These are phyloP conservation scores for Euphorbia peplus DNA, from an alignment of 345 rosid species.

Conservation along the genomic window DNA sequence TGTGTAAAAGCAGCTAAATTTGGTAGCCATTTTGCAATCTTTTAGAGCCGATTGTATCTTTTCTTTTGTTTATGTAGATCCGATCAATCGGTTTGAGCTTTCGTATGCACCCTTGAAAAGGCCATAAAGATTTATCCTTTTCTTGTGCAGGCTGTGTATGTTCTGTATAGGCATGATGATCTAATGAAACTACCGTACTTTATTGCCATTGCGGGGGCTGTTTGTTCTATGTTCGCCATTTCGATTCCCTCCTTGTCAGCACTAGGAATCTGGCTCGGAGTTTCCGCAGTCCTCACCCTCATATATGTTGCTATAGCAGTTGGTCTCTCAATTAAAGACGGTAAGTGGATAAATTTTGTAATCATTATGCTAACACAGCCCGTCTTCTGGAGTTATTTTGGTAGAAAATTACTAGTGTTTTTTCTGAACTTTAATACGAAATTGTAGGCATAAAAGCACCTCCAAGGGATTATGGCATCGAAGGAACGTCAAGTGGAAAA, in stretches of 20 bases:
- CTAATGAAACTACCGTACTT: constrained; percentile 57
- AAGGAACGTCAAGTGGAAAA: constrained; percentile 44
- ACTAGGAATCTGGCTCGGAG: constrained; percentile 76
- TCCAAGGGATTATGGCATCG: constrained; percentile 68
- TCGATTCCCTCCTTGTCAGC: constrained; percentile 84
- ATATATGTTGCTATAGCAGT: constrained; percentile 58
- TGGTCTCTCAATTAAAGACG: constrained; percentile 60
- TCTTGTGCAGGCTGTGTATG: constrained; percentile 52
- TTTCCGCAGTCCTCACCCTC: constrained; percentile 67
- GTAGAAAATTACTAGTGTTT: background rate
- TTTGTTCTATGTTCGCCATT: constrained; percentile 66
- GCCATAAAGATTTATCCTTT: background rate
- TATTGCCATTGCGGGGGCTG: constrained; percentile 48
- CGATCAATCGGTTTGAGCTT: too few relatives aligned
- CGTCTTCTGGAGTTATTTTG: background rate
- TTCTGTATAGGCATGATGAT: constrained; percentile 43
- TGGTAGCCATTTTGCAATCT: background rate
- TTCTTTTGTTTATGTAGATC: too few relatives aligned
- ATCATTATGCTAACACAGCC: background rate
- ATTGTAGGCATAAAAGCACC: constrained; percentile 56
- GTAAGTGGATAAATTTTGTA: constrained; percentile 30
- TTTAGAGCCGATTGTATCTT: background rate
- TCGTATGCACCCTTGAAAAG: too few relatives aligned
- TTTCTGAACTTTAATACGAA: constrained; percentile 10
- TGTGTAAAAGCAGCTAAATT: too few relatives aligned